Base-by-base conservation (phyloP, 2,329 filamentous ascomycete genomes). In the Amauroascus verrucosus region DNA sequence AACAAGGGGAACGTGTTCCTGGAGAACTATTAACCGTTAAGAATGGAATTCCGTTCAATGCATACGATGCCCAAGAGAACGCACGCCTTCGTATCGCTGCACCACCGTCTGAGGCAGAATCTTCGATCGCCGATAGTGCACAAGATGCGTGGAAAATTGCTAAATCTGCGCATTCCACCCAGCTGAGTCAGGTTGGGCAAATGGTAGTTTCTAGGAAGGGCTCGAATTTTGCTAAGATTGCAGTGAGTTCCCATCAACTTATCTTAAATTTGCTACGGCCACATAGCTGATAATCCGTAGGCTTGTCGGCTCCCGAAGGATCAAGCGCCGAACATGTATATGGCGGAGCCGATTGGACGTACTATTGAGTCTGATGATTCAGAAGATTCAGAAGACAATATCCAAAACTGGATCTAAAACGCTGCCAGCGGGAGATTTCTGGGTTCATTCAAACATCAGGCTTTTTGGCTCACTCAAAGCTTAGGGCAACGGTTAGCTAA, bases 161-260 rank as follows among this genome's bases (percentile, higher is more conserved):
- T 8, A 38, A 16, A 1, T 41, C 40, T 33, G 30, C 11, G 6
- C 44, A 44, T 14, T 30, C 18, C 32, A 33, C n/a, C 20, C 26
- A 47, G 8, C 14, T 32, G 14, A 28, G 14, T 22, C 49, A 49
- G n/a, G 6, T 7, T 51, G 11, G 24, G 5, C 18, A 1, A 33
- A 14, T 14, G 22, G 44, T 28, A 32, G 18, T 38, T 28, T 2
- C 44, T 56, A 58, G 44, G 52, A 51, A 16, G 33, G 51, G n/a
- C 55, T 56, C 16, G 51, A 55, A 22, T 5, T 66, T 65, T 35
- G 62, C 62, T 1, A 65, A 62, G 41, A 54, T 66, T n/a, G 44
- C 53, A 9, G 61, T 61, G 51, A 51, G 57, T 57, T 26, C 7
- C 13, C 20, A 14, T 28, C 14, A 2, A 6, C 4, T 26, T 3